Evolutionary conservation across 768 basidiomycete species (phyloP).

Genomic region (Basidioascus undulatus): DNA sequence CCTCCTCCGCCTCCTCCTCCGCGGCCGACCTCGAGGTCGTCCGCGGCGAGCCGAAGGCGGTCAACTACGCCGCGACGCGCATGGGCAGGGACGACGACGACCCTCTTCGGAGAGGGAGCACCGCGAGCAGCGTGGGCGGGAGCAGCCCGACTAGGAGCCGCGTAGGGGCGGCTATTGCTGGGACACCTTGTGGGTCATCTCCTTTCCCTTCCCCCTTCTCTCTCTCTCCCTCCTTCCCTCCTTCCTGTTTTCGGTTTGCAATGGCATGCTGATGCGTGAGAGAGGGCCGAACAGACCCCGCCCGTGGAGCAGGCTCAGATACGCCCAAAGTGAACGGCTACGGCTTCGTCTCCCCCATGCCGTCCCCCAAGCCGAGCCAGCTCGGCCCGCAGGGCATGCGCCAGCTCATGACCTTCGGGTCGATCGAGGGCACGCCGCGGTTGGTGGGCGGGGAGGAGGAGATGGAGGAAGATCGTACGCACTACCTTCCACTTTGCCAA

Average conservation of each 20-base stretch:
- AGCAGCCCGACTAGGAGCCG: slow-evolving; percentile 76
- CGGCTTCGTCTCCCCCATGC: slow-evolving; percentile 57
- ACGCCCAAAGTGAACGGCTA: slow-evolving; percentile 28
- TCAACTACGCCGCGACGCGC: slow-evolving; percentile 61
- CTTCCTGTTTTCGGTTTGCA: neutral
- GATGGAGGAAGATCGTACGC: too few relatives aligned
- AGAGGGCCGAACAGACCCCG: slow-evolving; percentile 30
- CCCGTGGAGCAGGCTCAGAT: neutral
- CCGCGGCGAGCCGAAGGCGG: slow-evolving; percentile 27
- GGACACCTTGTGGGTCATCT: slow-evolving; percentile 51
- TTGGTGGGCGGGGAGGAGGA: slow-evolving; percentile 12
- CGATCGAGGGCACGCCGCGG: slow-evolving; percentile 77
- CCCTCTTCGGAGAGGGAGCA: neutral
- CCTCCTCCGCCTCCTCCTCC: slow-evolving; percentile 14
- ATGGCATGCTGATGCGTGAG: slow-evolving; percentile 18
- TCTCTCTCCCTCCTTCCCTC: neutral
- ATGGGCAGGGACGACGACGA: slow-evolving; percentile 35
- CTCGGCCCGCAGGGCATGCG: slow-evolving; percentile 63
- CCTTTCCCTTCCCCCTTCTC: neutral
- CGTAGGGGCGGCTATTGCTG: slow-evolving; percentile 76
- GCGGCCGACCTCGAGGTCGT: slow-evolving; percentile 15
- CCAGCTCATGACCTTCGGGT: slow-evolving; percentile 95
- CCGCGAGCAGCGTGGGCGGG: slow-evolving; percentile 16
- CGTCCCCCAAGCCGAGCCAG: slow-evolving; percentile 62
- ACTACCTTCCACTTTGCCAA: too few relatives aligned